Base-by-base conservation (phyloP, 225 moss, liverwort and hornwort genomes). In the Anthoceros angustus region DNA sequence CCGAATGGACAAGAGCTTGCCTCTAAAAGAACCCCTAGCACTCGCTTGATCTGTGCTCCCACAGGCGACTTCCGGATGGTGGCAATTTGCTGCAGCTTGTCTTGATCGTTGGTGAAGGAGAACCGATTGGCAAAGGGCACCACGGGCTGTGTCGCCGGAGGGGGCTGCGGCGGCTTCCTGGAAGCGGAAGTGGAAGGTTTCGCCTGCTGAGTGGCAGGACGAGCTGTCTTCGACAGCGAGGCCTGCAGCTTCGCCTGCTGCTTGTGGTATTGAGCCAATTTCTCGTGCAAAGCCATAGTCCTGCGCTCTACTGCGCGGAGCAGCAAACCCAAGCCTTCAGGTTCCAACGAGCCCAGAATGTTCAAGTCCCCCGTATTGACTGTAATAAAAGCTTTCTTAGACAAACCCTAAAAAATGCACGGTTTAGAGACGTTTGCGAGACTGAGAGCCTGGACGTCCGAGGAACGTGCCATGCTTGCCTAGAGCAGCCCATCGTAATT, bases 211-310 rank as follows among this genome's bases (percentile, higher is more conserved):
- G 41, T 79, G 39, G 67, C 74, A 62, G 73, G 18, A 18, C 55
- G 55, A 0, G 80, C 76, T 8, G 81, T 68, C 66, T 86, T 89
- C 10, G 87, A 76, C 20, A 93, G 82, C 15, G 86, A 83, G 6
- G 92, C 86, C 41, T 93, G 92, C 73, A 93, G 72, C 67, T 85
- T 89, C 74, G 86, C 92, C 69, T 89, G 92, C 83, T 93, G 92
- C 71, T 89, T 89, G 6, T 80, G 86, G 9, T 89, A 93, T 68
- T 81, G 85, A 49, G 89, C 92, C 14, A 89, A 77, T 73, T 93
- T 93, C 68, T 89, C 86, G 0, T 86, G 83, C n/a, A 93, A 75
- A 72, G 89, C 86, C 89, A 89, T 89, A 25, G 18, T 62, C 32
- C 1, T 4, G 32, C 32, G 4, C 32, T 32, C 32, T 32, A 4